A percentile compares a stretch with the other conserved stretches of the same genome.
Conservation (phyloP, 805 yeast species). For the Monosporozyma aerobia region DNA sequence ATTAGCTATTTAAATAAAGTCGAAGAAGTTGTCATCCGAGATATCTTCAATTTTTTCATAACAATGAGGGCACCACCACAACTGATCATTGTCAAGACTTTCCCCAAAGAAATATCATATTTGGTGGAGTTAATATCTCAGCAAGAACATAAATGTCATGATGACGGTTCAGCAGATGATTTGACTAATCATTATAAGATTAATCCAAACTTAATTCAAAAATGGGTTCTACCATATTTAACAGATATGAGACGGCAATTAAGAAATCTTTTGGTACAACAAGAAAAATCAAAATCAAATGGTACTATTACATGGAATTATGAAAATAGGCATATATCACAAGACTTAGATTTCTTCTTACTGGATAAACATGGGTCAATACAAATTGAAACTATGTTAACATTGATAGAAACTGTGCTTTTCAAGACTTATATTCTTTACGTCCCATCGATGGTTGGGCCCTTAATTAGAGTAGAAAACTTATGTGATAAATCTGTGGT, state of each 20-base stretch:
- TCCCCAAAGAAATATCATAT: slow-evolving; percentile 34
- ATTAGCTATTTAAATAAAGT: slow-evolving; percentile 2
- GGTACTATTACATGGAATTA: slow-evolving; percentile 16
- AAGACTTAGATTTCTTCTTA: slow-evolving; percentile 23
- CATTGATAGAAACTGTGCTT: slow-evolving; percentile 63
- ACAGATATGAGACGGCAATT: slow-evolving; percentile 41
- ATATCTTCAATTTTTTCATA: slow-evolving; percentile 33
- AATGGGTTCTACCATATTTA: slow-evolving; percentile 34
- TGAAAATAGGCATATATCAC: slow-evolving; percentile 13
- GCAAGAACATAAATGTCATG: slow-evolving; percentile 11
- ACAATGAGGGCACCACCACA: slow-evolving; percentile 55
- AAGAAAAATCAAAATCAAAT: slow-evolving; percentile 2
- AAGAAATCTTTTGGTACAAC: slow-evolving; percentile 19
- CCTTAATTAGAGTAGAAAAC: slow-evolving; percentile 69
- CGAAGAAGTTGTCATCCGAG: slow-evolving; percentile 14
- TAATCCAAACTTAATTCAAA: slow-evolving; percentile 15
- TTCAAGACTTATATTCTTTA: slow-evolving; percentile 65
- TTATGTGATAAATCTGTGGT: slow-evolving; percentile 61
- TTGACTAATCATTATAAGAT: slow-evolving; percentile 4
- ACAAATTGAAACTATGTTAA: slow-evolving; percentile 32
- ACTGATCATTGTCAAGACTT: slow-evolving; percentile 34
- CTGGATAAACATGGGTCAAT: slow-evolving; percentile 26
- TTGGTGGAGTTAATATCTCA: slow-evolving; percentile 10
- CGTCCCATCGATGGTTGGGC: slow-evolving; percentile 67
- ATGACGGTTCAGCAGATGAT: not conserved